These are phyloP conservation scores for Candida sonorensis DNA, from an alignment of 805 yeast species.

Conservation along the genomic window DNA sequence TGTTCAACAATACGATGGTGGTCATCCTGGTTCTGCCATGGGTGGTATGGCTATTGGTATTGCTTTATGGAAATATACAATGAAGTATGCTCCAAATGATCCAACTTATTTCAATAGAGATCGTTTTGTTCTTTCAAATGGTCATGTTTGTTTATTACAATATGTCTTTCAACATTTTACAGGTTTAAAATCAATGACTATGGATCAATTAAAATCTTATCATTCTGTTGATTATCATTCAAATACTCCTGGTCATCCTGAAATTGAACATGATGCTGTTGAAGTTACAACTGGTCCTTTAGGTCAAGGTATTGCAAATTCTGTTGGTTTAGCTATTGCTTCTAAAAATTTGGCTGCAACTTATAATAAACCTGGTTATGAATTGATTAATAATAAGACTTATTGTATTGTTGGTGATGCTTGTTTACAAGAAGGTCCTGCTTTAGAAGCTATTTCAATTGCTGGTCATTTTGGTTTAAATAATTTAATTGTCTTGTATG, in stretches of 20 bases:
- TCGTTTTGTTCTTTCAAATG: slow-evolving; percentile 90
- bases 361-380: slow-evolving; percentile 81
- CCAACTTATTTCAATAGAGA: slow-evolving; percentile 93
- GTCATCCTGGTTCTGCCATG: slow-evolving; percentile 99
- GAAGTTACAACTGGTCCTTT: slow-evolving; percentile 98
- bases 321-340: slow-evolving; percentile 95
- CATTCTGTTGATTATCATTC: slow-evolving; percentile 69
- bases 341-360: slow-evolving; percentile 86
- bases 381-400: slow-evolving; percentile 66
- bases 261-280: slow-evolving; percentile 83
- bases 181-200: slow-evolving; percentile 66
- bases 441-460: slow-evolving; percentile 86
- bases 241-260: slow-evolving; percentile 97
- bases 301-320: slow-evolving; percentile 96
- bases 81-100: slow-evolving; percentile 85
- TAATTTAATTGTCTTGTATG: slow-evolving; percentile 91
- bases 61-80: slow-evolving; percentile 62
- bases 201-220: slow-evolving; percentile 86
- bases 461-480: slow-evolving; percentile 95
- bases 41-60: slow-evolving; percentile 96
- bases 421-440: slow-evolving; percentile 96
- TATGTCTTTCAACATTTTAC: slow-evolving; percentile 80
- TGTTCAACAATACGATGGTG: slow-evolving; percentile 37
- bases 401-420: slow-evolving; percentile 92
- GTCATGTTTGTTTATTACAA: slow-evolving; percentile 90